phyloP scores from a whole-genome alignment of 192 early-diverging fungal genomes.

The Bifiguratus adelaidae region DNA sequence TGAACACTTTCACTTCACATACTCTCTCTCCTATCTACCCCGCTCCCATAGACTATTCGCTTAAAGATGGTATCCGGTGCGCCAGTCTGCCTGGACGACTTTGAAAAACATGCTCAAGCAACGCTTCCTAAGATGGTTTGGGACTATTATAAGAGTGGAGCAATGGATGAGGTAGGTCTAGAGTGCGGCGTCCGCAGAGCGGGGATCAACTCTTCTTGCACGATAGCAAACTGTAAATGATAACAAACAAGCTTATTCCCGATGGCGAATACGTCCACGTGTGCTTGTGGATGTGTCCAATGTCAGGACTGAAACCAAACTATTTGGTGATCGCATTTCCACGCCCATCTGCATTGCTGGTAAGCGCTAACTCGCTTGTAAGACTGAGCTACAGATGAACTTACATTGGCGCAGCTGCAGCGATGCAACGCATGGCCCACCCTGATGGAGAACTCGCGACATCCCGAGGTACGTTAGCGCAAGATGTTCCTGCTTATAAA shows the following conservation, averaged over 20 bases:
- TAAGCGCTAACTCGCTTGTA: too few relatives aligned
- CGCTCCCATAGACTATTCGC: too few relatives aligned
- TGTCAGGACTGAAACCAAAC: conserved; percentile 2
- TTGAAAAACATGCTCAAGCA: background rate
- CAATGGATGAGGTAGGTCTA: too few relatives aligned
- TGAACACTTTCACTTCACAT: too few relatives aligned
- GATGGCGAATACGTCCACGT: conserved; percentile 13
- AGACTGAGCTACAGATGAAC: too few relatives aligned
- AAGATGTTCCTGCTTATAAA: background rate
- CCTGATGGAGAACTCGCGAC: conserved; percentile 55
- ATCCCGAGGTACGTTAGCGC: conserved; percentile 36
- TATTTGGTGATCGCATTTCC: conserved; percentile 5
- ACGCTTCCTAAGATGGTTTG: background rate
- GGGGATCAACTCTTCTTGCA: too few relatives aligned
- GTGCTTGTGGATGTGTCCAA: background rate
- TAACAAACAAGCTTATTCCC: too few relatives aligned
- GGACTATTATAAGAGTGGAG: background rate
- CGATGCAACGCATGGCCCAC: conserved; percentile 51
- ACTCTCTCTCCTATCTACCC: too few relatives aligned
- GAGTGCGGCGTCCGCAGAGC: too few relatives aligned
- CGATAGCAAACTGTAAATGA: too few relatives aligned
- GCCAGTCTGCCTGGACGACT: background rate
- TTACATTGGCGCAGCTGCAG: conserved; percentile 7
- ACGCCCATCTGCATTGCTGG: conserved; percentile 23
- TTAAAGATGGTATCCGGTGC: too few relatives aligned